Base-by-base conservation (phyloP, 768 basidiomycete genomes). In the Tricholoma furcatifolium region DNA sequence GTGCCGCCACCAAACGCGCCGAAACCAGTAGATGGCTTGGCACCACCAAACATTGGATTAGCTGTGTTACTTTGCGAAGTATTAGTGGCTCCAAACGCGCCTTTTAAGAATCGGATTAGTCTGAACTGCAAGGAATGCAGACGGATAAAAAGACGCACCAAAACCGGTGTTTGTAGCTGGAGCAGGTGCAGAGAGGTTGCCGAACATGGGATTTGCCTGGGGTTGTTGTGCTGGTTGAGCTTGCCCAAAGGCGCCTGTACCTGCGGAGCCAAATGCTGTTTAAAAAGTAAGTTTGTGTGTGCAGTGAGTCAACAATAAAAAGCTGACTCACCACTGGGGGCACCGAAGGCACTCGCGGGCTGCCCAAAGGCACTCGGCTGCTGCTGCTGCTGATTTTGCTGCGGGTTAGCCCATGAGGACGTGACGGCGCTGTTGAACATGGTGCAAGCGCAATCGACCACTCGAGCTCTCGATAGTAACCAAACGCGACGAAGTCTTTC, bases 201-300 rank as follows among this genome's bases (percentile, higher is more conserved):
- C 89, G 66, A 91, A 92, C 87, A 91, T 91, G 38, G 89, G 87
- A 62, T 91, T 91, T 4, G 83, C 79, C 57, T 76, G 78, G 2
- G 78, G 79, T 63, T 81, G 86, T 57, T 81, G 85, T 60, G 55
- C 24, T 17, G 77, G 81, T 47, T 71, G 72, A 18, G 66, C 70
- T 59, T 86, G 84, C 48, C 83, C 81, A 75, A 88, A 87, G 54
- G 82, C 71, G 61, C 77, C 66, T 47, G 78, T 71, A 20, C 77
- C 69, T 49, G 76, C 67, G 24, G 72, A 71, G 57, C 82, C 80
- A 65, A 84, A 84, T 48, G 76, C 82, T 83, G 14, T 47, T 48
- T 53, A 51, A 59, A 45, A 6, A 50, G 61, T 65, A 64, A 23
- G 47, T 54, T 20, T 38, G 31, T 56, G 51, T 53, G 57, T 47